Evolutionary conservation across 1,139 yeast genomes (phyloP).

Genomic region (Scheffersomyces titani): DNA sequence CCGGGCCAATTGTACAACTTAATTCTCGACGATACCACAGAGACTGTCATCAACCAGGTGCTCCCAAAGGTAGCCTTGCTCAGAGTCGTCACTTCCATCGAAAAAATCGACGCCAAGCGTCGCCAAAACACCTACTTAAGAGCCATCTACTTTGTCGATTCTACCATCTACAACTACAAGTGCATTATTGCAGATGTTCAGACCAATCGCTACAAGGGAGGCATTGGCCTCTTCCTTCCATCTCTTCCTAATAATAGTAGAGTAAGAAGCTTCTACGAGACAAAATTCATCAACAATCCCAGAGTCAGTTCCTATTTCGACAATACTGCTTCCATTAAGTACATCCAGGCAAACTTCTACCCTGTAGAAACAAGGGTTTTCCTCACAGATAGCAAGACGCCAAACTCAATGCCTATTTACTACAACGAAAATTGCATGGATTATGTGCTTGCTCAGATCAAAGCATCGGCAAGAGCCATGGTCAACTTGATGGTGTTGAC

Average conservation of each 20-base stretch:
- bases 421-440: conserved; percentile 69
- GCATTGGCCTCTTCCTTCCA: conserved; percentile 42
- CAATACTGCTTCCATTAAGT: conserved; percentile 27
- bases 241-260: conserved; percentile 23
- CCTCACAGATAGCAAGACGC: conserved; percentile 35
- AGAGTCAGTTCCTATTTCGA: conserved; percentile 33
- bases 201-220: conserved; percentile 37
- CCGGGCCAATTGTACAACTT: conserved; percentile 40
- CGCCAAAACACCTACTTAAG: conserved; percentile 39
- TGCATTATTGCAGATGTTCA: conserved; percentile 47
- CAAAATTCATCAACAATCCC: conserved; percentile 33
- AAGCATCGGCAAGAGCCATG: conserved; percentile 60
- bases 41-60: conserved; percentile 34
- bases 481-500: conserved; percentile 74
- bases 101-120: conserved; percentile 37
- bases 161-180: conserved; percentile 37
- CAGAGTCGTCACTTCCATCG: conserved; percentile 44
- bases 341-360: conserved; percentile 28
- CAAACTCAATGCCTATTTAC: conserved; percentile 71
- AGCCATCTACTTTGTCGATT: conserved; percentile 45
- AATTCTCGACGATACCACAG: conserved; percentile 40
- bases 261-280: conserved; percentile 24
- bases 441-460: conserved; percentile 58
- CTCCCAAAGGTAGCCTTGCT: conserved; percentile 39
- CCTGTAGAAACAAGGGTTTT: conserved; percentile 45